Conservation (phyloP, 2,329 filamentous ascomycete species). For the Blastomyces parvus region DNA sequence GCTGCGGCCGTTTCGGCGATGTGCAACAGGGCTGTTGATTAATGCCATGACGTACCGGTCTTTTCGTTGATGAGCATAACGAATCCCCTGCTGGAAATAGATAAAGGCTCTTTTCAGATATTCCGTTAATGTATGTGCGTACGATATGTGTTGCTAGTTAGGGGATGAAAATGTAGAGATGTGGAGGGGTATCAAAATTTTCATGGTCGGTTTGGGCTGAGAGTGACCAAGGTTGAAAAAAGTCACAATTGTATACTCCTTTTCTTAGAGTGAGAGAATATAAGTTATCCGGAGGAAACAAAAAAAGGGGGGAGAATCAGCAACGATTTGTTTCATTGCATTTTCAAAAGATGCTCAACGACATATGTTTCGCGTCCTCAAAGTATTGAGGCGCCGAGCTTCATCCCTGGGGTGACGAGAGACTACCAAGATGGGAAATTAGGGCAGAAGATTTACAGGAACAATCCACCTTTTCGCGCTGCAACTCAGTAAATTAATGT, state of each 20-base stretch:
- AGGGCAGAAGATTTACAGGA: neutral
- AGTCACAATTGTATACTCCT: too few species aligned
- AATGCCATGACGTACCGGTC: constrained; percentile 19
- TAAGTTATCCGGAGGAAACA: too few species aligned
- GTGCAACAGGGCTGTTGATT: neutral
- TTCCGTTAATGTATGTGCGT: neutral
- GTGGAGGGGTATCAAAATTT: neutral
- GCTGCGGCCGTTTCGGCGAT: neutral
- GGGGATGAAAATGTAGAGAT: neutral
- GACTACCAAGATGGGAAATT: neutral
- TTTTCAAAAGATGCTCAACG: too few species aligned
- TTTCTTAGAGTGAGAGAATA: too few species aligned
- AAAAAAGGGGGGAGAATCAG: too few species aligned
- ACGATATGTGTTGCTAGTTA: neutral
- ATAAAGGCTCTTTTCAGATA: neutral
- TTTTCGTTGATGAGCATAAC: constrained; percentile 28
- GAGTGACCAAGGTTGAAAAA: neutral
- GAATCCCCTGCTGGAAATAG: neutral
- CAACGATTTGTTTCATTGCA: too few species aligned
- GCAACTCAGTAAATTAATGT: neutral
- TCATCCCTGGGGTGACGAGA: neutral
- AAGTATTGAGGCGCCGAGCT: too few species aligned
- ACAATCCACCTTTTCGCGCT: neutral
- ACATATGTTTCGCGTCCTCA: too few species aligned
- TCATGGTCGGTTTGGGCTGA: neutral